Base-by-base conservation (phyloP, 345 rosid genomes). In the Hibiscus mutabilis region DNA sequence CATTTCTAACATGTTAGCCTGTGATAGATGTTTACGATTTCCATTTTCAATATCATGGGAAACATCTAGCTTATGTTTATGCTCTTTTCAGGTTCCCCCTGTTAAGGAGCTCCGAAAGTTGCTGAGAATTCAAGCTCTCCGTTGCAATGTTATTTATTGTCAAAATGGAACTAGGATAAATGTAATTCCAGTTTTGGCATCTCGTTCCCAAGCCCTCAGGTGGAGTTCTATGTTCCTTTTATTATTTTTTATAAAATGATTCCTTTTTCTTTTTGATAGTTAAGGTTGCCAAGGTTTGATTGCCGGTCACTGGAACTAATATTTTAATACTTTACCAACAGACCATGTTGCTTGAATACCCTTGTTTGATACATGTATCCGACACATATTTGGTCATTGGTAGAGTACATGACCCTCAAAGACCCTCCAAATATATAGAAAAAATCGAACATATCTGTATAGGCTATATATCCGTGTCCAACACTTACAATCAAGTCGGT, bases 61-160 rank as follows among this genome's bases (percentile, higher is more conserved):
- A 60, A 40, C 52, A 15, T 6, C 37, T 27, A 59, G 56, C 42
- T 42, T 55, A 19, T 70, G 16, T 35, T 78, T 74, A 21, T 27
- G 56, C 10, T 29, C 49, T 78, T 60, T 65, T 42, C 85, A 92
- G 99, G 86, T 89, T 65, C 86, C 90, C 37, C 89, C 96, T 8
- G 89, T 89, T 5, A 92, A 87, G 84, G 97, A 92, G 82, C 89
- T 96, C 24, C 78, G 92, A 76, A 96, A 92, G 84, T 69, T 77
- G 31, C 86, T 88, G 78, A 88, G 99, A 74, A 89, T 91, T 78
- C 99, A 91, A 75, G 97, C 96, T 37, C 88, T 92, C 13, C 92
- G 98, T 60, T 86, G 96, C 65, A 92, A 92, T 82, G 92, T 74
- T 42, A 77, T 96, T 68, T 91, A 89, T 77, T 88, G 98, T 72